These are phyloP conservation scores for Ceratobasidium sp. DNA, from an alignment of 1,284 basidiomycete genomes.

Conservation along the genomic window DNA sequence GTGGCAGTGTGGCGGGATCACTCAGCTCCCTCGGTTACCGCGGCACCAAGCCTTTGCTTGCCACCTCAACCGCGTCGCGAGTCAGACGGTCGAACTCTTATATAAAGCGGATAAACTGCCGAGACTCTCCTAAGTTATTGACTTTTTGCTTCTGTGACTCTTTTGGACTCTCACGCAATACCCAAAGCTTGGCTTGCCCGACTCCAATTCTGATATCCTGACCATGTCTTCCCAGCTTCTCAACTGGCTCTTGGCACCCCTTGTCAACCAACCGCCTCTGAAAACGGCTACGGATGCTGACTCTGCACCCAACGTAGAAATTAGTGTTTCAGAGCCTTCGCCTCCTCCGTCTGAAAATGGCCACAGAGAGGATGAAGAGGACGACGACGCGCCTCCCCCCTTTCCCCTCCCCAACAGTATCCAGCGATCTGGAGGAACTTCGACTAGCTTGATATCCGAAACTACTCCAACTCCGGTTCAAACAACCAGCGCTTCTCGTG, in stretches of 20 bases:
- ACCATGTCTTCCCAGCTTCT: conserved; percentile 44
- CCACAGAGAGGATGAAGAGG: conserved; percentile 22
- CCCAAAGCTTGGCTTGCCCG: background rate
- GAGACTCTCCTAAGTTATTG: background rate
- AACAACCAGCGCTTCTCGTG: background rate
- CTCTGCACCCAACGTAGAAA: conserved; percentile 15
- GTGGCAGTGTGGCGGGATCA: background rate
- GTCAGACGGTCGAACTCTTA: background rate
- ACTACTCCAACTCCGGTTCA: conserved; percentile 38
- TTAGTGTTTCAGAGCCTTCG: conserved; percentile 43
- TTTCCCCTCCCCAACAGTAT: conserved; percentile 85
- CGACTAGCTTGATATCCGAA: conserved; percentile 42
- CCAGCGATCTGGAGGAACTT: conserved; percentile 63
- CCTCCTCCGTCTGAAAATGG: conserved; percentile 36
- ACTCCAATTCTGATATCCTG: background rate
- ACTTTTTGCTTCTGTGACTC: background rate
- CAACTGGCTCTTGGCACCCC: conserved; percentile 39
- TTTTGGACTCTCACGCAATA: background rate
- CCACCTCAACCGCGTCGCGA: background rate
- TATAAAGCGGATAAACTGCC: background rate
- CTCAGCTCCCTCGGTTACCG: conserved; percentile 6
- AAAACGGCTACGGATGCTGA: background rate
- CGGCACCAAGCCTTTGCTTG: conserved; percentile 6
- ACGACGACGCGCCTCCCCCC: conserved; percentile 69
- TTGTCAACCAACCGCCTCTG: conserved; percentile 22